Percentiles rank a stretch among this genome's conserved stretches.
Evolutionary conservation across 148 eudicot species (phyloP).

Genomic region (Camellia japonica): DNA sequence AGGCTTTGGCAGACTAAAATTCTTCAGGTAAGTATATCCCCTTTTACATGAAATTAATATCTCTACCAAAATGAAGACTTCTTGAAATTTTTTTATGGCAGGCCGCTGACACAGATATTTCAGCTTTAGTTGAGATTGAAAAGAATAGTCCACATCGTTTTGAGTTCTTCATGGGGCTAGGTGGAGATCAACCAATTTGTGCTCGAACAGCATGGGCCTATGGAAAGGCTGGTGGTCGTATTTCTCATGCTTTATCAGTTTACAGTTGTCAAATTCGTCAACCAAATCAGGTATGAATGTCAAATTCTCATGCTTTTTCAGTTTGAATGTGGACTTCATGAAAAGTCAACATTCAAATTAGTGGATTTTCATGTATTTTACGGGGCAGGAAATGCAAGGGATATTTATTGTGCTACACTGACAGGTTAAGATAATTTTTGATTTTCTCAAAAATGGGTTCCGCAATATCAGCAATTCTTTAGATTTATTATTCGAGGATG

Average conservation of each 20-base stretch:
- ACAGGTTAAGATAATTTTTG: constrained; percentile 90
- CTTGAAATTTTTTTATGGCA: constrained; percentile 36
- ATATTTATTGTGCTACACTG: constrained; percentile 21
- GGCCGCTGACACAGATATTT: constrained; percentile 97
- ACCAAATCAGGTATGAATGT: no score
- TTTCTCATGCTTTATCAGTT: constrained; percentile 96
- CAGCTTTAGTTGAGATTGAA: constrained; percentile 94
- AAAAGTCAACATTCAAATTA: background rate
- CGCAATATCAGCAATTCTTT: constrained; percentile 85
- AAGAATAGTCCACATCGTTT: constrained; percentile 97
- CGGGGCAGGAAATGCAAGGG: background rate
- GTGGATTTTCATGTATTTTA: constrained; percentile 9
- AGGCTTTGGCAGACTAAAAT: constrained; percentile 98
- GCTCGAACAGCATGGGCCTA: constrained; percentile 99
- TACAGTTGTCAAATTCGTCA: constrained; percentile 75
- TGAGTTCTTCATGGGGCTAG: constrained; percentile 98
- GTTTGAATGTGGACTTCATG: constrained; percentile 46
- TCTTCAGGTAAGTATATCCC: constrained; percentile 57
- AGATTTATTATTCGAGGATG: constrained; percentile 88
- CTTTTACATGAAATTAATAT: background rate
- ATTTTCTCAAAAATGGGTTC: constrained; percentile 82
- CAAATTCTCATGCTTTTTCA: constrained; percentile 81
- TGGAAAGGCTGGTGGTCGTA: constrained; percentile 91
- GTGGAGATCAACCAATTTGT: constrained; percentile 94
- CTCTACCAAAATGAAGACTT: background rate